Evolutionary conservation across 2,329 filamentous ascomycete genomes (phyloP), one percentile per base, ranked within the genome.

Genomic region (Ilyonectria sp.): DNA sequence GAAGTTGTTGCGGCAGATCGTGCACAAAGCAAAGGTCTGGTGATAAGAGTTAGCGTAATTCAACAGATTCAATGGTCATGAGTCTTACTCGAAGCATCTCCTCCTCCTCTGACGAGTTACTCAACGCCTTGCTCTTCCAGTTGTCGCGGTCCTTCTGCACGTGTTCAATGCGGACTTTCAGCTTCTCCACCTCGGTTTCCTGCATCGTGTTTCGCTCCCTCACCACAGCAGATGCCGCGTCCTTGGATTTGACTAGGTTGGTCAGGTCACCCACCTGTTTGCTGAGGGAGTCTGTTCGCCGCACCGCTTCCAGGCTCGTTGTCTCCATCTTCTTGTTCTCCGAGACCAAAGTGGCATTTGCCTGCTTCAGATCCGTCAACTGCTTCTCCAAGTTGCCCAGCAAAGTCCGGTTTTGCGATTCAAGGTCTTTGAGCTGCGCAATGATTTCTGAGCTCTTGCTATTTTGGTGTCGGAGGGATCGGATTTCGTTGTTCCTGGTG

Each of bases 401-500:
- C 31, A 98, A 82, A 17, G 90, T 90, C 56, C 94, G 89, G 71
- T 92, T 93, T 60, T 93, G 89, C 6, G 90, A 86, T 79, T 98
- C 96, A 2, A 94, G 89, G 61, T 98, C 95, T 84, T 99, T 99
- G 62, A 98, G 85, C 73, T 97, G 93, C 1, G 94, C 89, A 47
- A 99, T 95, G 67, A 98, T 97, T 78, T 98, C 96, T 0, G 94
- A 94, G 64, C 93, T 97, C 82, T 97, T 97, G 54, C 89, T 87
- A 77, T 95, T 97, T 79, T 98, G 95, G 69, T 90, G 87, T 68
- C 94, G 91, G 65, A 98, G 84, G 4, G 91, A 89, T 73, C 93
- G 88, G 53, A 97, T 91, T 81, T 98, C 95, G 65, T 89, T 87
- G 65, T 94, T 92, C 57, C 94, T 89, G 50, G 93, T 91, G 76